Evolutionary conservation across 495 filamentous ascomycete genomes (phyloP).

Genomic region (Penicillium soppii): DNA sequence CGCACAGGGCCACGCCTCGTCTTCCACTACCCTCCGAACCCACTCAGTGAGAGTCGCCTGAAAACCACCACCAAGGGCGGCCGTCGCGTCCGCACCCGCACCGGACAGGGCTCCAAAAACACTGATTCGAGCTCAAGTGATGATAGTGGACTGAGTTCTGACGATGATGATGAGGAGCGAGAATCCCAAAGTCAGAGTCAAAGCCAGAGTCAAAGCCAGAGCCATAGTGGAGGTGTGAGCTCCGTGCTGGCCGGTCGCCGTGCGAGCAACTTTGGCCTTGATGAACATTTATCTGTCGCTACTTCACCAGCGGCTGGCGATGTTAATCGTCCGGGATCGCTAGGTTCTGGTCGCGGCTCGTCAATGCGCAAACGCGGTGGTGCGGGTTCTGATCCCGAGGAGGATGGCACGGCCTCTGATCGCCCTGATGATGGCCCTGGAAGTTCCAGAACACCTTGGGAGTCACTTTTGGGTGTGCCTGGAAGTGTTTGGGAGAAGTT

Average conservation of each 20-base stretch:
- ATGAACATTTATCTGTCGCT: constrained; percentile 29
- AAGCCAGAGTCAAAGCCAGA: not conserved
- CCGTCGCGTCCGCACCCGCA: constrained; percentile 35
- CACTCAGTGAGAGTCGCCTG: constrained; percentile 45
- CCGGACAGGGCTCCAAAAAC: constrained; percentile 29
- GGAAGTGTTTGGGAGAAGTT: constrained; percentile 80
- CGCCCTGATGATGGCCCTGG: constrained; percentile 54
- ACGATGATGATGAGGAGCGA: constrained; percentile 50
- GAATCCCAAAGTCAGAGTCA: constrained; percentile 12
- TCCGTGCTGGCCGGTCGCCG: constrained; percentile 27
- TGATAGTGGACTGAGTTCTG: constrained; percentile 45
- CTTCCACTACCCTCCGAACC: constrained; percentile 84
- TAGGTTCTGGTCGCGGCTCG: constrained; percentile 40
- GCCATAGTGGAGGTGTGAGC: constrained; percentile 17
- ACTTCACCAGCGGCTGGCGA: constrained; percentile 34
- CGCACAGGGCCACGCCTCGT: constrained; percentile 80
- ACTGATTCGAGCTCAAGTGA: constrained; percentile 47
- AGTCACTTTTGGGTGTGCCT: constrained; percentile 72
- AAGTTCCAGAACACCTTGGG: constrained; percentile 62
- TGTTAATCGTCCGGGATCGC: constrained; percentile 38
- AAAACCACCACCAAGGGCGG: constrained; percentile 33
- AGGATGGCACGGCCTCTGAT: constrained; percentile 43
- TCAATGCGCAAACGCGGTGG: constrained; percentile 35
- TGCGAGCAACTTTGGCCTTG: constrained; percentile 40
- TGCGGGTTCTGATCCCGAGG: constrained; percentile 42